Conservation (phyloP, 2,329 filamentous ascomycete genomes). For the Calycina herbarum region DNA sequence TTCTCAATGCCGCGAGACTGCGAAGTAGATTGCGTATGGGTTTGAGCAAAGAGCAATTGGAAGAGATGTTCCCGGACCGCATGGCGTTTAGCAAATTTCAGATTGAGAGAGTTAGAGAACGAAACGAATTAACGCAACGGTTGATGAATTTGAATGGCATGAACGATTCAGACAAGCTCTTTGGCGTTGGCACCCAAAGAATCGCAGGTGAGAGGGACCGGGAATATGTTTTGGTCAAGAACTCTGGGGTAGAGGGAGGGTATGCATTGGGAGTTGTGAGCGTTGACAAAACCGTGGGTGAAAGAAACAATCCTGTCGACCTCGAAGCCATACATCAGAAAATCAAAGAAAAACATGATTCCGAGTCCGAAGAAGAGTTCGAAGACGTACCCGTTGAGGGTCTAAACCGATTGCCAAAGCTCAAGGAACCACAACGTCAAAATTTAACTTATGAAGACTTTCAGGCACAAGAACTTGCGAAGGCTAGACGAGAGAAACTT, state of each 20-base stretch:
- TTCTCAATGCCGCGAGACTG: conserved; percentile 88
- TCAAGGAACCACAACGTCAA: conserved; percentile 16
- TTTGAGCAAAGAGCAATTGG: conserved; percentile 91
- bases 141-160: conserved; percentile 94
- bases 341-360: conserved; percentile 55
- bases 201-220: conserved; percentile 83
- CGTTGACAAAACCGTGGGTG: conserved; percentile 75
- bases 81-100: conserved; percentile 98
- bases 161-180: conserved; percentile 72
- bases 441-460: conserved; percentile 33
- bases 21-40: conserved; percentile 92
- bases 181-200: conserved; percentile 59
- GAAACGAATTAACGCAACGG: conserved; percentile 91
- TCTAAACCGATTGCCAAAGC: conserved; percentile 38
- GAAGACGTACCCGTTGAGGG: conserved; percentile 41
- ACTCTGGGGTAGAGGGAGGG: conserved; percentile 89
- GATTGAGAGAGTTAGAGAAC: conserved; percentile 87
- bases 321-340: conserved; percentile 69
- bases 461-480: conserved; percentile 31
- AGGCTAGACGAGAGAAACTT: conserved; percentile 28
- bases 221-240: conserved; percentile 95
- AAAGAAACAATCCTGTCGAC: conserved; percentile 86
- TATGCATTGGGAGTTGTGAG: conserved; percentile 95
- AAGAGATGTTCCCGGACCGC: conserved; percentile 93
- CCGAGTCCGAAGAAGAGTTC: conserved; percentile 62